Percentiles rank a stretch among this genome's conserved stretches.
phyloP scores from a whole-genome alignment of 176 grass and related monocot species.

The Cenchrus americanus region DNA sequence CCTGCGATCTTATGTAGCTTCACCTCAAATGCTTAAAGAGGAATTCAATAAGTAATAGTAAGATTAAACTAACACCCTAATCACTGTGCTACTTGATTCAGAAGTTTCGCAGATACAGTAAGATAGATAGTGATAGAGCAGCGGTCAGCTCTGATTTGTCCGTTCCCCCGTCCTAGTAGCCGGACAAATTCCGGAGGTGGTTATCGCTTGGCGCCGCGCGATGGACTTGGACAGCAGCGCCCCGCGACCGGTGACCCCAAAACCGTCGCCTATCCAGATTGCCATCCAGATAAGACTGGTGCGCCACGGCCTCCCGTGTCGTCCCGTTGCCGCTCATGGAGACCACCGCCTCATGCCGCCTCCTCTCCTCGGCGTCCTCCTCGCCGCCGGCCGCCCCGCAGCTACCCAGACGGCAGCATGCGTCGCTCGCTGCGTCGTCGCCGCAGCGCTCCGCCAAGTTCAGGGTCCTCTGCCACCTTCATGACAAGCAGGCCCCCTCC shows the following conservation, averaged over 20 bases:
- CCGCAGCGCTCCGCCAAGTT: background rate
- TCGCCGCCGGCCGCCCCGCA: conserved; percentile 2
- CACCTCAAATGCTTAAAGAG: too few species aligned
- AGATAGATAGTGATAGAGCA: too few species aligned
- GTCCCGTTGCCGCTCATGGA: conserved; percentile 21
- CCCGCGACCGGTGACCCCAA: background rate
- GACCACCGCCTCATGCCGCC: conserved; percentile 47
- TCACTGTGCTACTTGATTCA: too few species aligned
- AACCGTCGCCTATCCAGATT: conserved; percentile 10
- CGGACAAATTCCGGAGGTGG: too few species aligned
- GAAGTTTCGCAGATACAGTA: too few species aligned
- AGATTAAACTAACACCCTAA: too few species aligned
- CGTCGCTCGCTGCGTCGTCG: background rate
- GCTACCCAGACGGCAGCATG: conserved; percentile 2
- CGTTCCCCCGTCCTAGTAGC: too few species aligned
- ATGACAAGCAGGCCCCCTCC: conserved; percentile 42
- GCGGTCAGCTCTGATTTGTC: too few species aligned
- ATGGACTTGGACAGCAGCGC: background rate
- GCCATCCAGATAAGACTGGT: conserved; percentile 34
- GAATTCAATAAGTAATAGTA: too few species aligned
- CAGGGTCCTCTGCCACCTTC: conserved; percentile 49
- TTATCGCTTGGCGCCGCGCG: too few species aligned
- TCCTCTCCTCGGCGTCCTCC: conserved; percentile 36
- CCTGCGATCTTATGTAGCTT: too few species aligned
- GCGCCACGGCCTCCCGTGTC: background rate